These are phyloP conservation scores for Amphichorda felina DNA, from an alignment of 2,329 filamentous ascomycete genomes.

Conservation along the genomic window DNA sequence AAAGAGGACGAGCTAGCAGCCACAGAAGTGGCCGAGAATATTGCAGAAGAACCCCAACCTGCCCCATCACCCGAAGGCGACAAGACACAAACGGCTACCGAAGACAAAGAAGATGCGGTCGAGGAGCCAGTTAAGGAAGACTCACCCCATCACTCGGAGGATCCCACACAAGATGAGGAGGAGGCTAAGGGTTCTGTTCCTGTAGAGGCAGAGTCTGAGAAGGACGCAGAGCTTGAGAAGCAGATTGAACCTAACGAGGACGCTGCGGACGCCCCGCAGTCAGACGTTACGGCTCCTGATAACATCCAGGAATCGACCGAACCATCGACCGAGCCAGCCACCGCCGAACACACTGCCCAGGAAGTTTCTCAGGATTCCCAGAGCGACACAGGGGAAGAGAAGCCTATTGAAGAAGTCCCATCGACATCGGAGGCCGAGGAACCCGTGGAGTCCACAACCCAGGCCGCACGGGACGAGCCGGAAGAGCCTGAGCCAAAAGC, in stretches of 20 bases:
- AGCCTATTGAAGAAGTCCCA: background rate
- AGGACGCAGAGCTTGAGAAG: too few species aligned
- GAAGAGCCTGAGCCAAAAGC: background rate
- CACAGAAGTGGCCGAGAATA: background rate
- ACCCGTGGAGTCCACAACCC: background rate
- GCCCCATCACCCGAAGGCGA: background rate
- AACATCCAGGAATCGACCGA: slow-evolving; percentile 3
- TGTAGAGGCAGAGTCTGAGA: too few species aligned
- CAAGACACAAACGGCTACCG: background rate
- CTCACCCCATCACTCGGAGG: too few species aligned
- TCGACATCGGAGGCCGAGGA: background rate
- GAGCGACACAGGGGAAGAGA: background rate
- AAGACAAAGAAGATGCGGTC: slow-evolving; percentile 2
- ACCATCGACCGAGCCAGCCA: slow-evolving; percentile 2
- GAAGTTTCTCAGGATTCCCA: background rate
- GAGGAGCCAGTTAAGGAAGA: slow-evolving; percentile 1
- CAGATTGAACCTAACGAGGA: too few species aligned
- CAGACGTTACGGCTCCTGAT: background rate
- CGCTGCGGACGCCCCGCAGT: too few species aligned
- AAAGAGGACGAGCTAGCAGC: background rate
- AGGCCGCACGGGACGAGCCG: background rate
- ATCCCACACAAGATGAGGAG: too few species aligned
- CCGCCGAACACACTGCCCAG: background rate
- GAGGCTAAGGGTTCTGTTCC: too few species aligned
- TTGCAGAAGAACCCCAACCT: slow-evolving; percentile 1